Evolutionary conservation across 306 rosid genomes (phyloP), one percentile per base, ranked within the genome.

Genomic region (Pyrus bretschneideri): DNA sequence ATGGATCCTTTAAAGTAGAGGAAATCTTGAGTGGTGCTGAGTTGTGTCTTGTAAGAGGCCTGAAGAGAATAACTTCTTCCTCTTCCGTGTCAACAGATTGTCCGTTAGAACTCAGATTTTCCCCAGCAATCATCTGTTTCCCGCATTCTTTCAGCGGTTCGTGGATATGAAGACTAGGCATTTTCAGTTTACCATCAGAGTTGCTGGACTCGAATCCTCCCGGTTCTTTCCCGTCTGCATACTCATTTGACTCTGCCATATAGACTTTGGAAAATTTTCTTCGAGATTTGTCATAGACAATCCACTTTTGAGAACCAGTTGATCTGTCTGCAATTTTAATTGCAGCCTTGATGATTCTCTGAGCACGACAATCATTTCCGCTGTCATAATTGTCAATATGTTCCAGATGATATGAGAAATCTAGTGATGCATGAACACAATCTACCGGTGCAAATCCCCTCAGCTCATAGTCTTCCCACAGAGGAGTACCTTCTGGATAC

Each of bases 391-490:
- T 82, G 68, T 88, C 88, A 25, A 69, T 77, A 71, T 82, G 83
- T 68, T 86, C 92, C 89, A 82, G 78, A 29, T 79, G 84, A 69
- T 87, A 80, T 40, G 88, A 83, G 82, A 90, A 92, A 75, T 91
- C 89, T 51, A 93, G 81, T 19, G 82, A 80, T 23, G 66, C 74
- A 40, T 91, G 99, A 40, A 86, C 78, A 69, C 35, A 51, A 73
- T 89, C 71, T 66, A 88, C 71, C 17, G 98, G 93, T 45, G 81
- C 78, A 83, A 92, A 96, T 29, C 98, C 97, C 83, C 98, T 87
- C 87, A 96, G 86, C 79, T 92, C 99, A 78, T 82, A 91, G 84
- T 92, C 99, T 81, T 96, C 99, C 99, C 99, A 96, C 11, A 96
- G 84, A 77, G 99, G 90, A 62, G 76, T 74, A 73, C 65, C 68